Evolutionary conservation across 2,329 filamentous ascomycete genomes (phyloP).

Genomic region (Coniochaeta sp.): DNA sequence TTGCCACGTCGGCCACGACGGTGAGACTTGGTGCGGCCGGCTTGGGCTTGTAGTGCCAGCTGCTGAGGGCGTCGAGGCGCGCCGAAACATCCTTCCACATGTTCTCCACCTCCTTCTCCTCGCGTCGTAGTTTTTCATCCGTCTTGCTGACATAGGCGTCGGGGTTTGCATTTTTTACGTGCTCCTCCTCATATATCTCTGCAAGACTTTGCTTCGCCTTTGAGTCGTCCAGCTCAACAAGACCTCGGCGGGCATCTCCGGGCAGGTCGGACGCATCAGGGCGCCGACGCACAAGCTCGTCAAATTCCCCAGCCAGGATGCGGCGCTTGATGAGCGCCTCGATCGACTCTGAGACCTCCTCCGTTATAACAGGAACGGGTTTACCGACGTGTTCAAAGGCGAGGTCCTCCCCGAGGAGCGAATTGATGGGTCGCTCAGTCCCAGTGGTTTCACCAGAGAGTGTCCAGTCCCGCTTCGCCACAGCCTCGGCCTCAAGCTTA

Average conservation of each 20-base stretch:
- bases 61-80: slow-evolving; percentile 82
- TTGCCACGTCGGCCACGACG: slow-evolving; percentile 85
- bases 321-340: slow-evolving; percentile 91
- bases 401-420: slow-evolving; percentile 85
- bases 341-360: slow-evolving; percentile 83
- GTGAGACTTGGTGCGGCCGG: slow-evolving; percentile 73
- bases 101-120: slow-evolving; percentile 74
- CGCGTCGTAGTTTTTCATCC: slow-evolving; percentile 73
- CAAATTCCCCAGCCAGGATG: slow-evolving; percentile 84
- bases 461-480: slow-evolving; percentile 87
- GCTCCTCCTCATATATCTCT: slow-evolving; percentile 91
- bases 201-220: slow-evolving; percentile 85
- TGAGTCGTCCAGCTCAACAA: slow-evolving; percentile 76
- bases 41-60: slow-evolving; percentile 93
- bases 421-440: slow-evolving; percentile 78
- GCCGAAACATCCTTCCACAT: slow-evolving; percentile 77
- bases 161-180: slow-evolving; percentile 70
- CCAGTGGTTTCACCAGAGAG: slow-evolving; percentile 82
- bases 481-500: slow-evolving; percentile 78
- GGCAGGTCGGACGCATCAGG: slow-evolving; percentile 65
- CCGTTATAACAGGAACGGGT: slow-evolving; percentile 87
- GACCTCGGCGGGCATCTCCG: slow-evolving; percentile 55
- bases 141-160: slow-evolving; percentile 72
- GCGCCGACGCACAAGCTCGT: slow-evolving; percentile 78
- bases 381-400: slow-evolving; percentile 96